phyloP scores from a whole-genome alignment of 768 basidiomycete species.

The Auricularia sp. region DNA sequence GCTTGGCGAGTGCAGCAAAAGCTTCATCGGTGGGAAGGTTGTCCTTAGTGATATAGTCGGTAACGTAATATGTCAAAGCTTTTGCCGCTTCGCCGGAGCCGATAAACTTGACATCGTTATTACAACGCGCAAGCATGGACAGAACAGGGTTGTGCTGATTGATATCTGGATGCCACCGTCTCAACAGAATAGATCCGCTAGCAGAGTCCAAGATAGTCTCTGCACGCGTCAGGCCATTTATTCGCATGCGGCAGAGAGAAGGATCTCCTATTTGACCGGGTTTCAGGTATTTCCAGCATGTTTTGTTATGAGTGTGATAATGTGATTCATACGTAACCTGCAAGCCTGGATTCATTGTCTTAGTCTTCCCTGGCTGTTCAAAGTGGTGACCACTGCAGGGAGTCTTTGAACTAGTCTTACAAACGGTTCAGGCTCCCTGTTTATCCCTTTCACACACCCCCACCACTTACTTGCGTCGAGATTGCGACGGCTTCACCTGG shows the following conservation, averaged over 20 bases:
- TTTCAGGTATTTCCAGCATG: neutral
- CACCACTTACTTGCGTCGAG: too few species aligned
- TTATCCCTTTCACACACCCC: too few species aligned
- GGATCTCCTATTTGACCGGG: neutral
- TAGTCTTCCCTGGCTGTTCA: too few species aligned
- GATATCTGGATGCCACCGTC: neutral
- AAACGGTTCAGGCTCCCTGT: too few species aligned
- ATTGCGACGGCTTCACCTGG: too few species aligned
- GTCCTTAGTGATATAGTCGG: slow-evolving; percentile 5
- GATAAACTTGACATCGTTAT: slow-evolving; percentile 5
- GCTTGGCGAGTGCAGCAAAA: neutral
- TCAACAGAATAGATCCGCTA: neutral
- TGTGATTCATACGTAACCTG: too few species aligned
- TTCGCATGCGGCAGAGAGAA: neutral
- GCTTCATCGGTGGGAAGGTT: neutral
- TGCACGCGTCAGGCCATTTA: neutral
- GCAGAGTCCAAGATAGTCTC: neutral
- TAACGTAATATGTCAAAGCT: slow-evolving; percentile 5
- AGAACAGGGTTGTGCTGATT: neutral
- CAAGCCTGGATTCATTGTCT: too few species aligned
- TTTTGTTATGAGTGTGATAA: neutral
- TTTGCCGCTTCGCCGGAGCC: neutral
- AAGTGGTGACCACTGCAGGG: too few species aligned
- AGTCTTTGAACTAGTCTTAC: too few species aligned
- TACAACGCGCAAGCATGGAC: neutral